Evolutionary conservation across 2,329 filamentous ascomycete genomes (phyloP), one percentile per base, ranked within the genome.

Genomic region (Colletotrichum sp.): DNA sequence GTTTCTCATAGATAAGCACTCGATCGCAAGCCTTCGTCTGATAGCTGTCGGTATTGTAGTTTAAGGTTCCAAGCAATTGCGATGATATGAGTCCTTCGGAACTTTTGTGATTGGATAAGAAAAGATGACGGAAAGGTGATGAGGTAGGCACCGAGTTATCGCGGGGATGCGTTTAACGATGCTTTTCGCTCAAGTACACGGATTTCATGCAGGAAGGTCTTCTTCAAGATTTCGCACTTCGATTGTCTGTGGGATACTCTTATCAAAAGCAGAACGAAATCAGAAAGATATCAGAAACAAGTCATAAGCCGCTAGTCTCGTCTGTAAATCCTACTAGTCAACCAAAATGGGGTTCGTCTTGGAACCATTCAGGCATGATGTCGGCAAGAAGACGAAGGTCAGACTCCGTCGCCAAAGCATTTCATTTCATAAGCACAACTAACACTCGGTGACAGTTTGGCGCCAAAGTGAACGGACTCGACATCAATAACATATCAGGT

Each of bases 401-500:
- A n/a, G 10, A 21, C 4, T 16, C 5, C 10, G 24, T 58, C 1
- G 13, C 15, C 8, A 28, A 24, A 4, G 6, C 55, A 26, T 16
- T 8, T 58, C 15, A 16, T 28, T 6, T 24, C 55, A 28, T 2
- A 18, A 21, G 2, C n/a, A 18, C 10, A 28, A 16, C 55, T 58
- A 28, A 58, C 8, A 24, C 21, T 28, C 15, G 6, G 21, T 24
- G 79, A 66, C 79, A 84, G 24, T 84, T 83, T 71, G 55, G 55
- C 8, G 55, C 55, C 21, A 9, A 18, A 58, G 55, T 87, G 12
- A 81, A 80, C 7, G 83, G 80, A 3, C 48, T 87, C 1, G 83
- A 87, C 72, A 78, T 88, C 2, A 83, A 84, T 58, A 76, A 83
- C 30, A 83, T 87, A 26, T 78, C 70, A 52, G 80, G 82, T 82